These are phyloP conservation scores for Colletotrichum eleusines DNA, from an alignment of 2,329 filamentous ascomycete genomes.

Conservation along the genomic window DNA sequence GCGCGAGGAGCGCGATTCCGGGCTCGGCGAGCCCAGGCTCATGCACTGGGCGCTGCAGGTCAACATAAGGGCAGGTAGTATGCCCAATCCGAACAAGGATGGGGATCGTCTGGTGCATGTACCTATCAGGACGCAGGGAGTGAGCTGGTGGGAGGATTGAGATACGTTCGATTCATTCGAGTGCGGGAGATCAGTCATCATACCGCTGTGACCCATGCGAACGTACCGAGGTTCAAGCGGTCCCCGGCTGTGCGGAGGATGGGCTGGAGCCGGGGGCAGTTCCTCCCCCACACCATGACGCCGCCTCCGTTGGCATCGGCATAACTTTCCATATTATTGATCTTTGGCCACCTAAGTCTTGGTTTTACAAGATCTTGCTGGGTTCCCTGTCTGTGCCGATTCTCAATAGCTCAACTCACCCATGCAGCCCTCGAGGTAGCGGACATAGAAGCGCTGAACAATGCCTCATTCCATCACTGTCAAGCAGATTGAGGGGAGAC, in stretches of 20 bases:
- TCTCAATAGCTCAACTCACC: not conserved
- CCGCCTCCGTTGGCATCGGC: conserved; percentile 16
- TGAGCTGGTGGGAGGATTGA: conserved; percentile 64
- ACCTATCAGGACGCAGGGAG: conserved; percentile 48
- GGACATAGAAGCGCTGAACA: conserved; percentile 17
- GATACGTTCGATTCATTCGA: not conserved
- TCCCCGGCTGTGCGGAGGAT: conserved; percentile 31
- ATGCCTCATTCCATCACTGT: conserved; percentile 73
- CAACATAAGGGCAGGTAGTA: conserved; percentile 62
- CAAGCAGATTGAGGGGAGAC: conserved; percentile 81
- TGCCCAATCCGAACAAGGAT: conserved; percentile 52
- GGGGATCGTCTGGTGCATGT: conserved; percentile 53
- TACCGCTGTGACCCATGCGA: conserved; percentile 4
- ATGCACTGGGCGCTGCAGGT: conserved; percentile 65
- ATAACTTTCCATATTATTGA: conserved; percentile 8
- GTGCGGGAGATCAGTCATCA: not conserved
- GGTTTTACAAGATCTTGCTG: not conserved
- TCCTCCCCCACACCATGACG: conserved; percentile 20
- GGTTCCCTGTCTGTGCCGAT: not conserved
- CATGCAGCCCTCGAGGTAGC: not conserved
- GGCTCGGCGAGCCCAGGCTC: conserved; percentile 58
- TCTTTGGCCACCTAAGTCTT: not conserved
- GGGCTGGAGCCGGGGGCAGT: conserved; percentile 18
- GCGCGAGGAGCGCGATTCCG: conserved; percentile 58
- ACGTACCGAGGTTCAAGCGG: conserved; percentile 37